Evolutionary conservation across 768 basidiomycete species (phyloP).

Genomic region (Auriscalpium microsporum): DNA sequence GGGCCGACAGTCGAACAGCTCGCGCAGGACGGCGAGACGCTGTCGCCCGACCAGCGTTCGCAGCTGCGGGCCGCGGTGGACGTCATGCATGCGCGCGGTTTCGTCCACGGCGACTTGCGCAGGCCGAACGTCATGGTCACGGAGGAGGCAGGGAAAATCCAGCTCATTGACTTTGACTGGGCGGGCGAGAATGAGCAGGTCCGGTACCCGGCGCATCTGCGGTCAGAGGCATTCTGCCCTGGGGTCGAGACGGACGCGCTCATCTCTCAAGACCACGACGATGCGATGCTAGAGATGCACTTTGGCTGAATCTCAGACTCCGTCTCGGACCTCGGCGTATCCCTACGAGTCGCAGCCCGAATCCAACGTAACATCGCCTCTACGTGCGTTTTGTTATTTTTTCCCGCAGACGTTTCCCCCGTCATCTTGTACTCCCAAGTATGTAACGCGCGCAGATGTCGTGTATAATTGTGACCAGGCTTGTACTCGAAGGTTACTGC

Average conservation of each 20-base stretch:
- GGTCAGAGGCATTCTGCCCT: background rate
- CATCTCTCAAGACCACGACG: background rate
- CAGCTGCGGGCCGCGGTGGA: background rate
- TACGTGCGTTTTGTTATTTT: no score
- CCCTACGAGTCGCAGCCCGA: no score
- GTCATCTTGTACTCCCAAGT: no score
- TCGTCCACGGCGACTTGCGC: constrained; percentile 1
- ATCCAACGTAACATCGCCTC: no score
- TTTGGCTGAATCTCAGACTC: no score
- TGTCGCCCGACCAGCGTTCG: background rate
- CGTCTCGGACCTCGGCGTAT: no score
- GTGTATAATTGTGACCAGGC: no score
- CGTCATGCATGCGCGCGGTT: background rate
- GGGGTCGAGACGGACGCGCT: background rate
- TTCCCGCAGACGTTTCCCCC: no score
- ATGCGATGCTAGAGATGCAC: background rate
- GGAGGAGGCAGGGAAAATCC: background rate
- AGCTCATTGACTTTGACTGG: constrained; percentile 5
- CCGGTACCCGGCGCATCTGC: background rate
- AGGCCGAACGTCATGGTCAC: constrained; percentile 1
- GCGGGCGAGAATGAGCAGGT: background rate
- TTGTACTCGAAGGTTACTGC: no score
- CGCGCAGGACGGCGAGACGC: background rate
- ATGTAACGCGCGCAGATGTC: no score
- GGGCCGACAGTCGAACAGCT: constrained; percentile 19